phyloP scores from a whole-genome alignment of 2,329 filamentous ascomycete genomes.

The Penicillium concentricum region DNA sequence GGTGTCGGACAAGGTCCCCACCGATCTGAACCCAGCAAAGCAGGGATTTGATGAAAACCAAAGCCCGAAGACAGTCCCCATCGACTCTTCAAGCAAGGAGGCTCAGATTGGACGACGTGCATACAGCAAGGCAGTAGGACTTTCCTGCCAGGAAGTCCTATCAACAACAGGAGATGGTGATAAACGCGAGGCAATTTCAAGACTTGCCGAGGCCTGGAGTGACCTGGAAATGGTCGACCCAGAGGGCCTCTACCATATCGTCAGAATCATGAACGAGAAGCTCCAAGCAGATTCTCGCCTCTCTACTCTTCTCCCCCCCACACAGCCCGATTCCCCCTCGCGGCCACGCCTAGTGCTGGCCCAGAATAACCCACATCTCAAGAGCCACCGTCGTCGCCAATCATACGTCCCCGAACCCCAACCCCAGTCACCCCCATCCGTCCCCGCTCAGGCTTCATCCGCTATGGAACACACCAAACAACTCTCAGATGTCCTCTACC shows the following conservation, averaged over 20 bases:
- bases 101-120: constrained; percentile 76
- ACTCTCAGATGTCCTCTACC: constrained; percentile 85
- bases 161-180: constrained; percentile 68
- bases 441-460: constrained; percentile 57
- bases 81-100: constrained; percentile 64
- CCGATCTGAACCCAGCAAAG: constrained; percentile 23
- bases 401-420: constrained; percentile 38
- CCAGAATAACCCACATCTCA: constrained; percentile 80
- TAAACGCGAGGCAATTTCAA: constrained; percentile 82
- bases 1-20: constrained; percentile 67
- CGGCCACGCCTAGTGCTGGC: constrained; percentile 70
- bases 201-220: constrained; percentile 81
- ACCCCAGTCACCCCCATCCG: constrained; percentile 40
- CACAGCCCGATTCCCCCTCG: constrained; percentile 44
- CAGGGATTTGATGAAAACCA: constrained; percentile 41
- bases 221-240: constrained; percentile 83
- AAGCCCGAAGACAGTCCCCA: constrained; percentile 36
- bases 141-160: constrained; percentile 78
- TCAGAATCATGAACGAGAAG: constrained; percentile 73
- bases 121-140: constrained; percentile 78
- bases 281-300: constrained; percentile 54
- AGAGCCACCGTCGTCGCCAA: constrained; percentile 70
- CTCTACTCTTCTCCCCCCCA: constrained; percentile 36
- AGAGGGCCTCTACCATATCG: constrained; percentile 81
- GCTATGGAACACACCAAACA: constrained; percentile 93